A percentile compares a stretch with the other conserved stretches of the same genome.
Conservation (phyloP, 2,329 filamentous ascomycete genomes). For the Fulvia fulva region DNA sequence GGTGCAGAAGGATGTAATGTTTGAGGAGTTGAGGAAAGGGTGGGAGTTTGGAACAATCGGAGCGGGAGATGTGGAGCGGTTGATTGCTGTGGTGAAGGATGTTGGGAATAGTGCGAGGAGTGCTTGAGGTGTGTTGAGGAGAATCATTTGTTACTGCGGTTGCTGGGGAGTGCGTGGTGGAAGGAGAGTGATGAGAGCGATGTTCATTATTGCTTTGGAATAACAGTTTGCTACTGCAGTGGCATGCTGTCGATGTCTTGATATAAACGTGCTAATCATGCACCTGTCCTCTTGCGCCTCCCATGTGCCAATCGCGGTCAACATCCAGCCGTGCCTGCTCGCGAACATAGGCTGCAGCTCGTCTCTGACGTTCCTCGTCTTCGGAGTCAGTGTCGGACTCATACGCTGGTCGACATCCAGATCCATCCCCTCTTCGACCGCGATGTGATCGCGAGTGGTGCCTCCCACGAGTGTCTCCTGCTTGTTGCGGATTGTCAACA, state of each 20-base stretch:
- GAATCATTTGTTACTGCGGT: background rate
- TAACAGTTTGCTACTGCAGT: background rate
- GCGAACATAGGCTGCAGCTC: background rate
- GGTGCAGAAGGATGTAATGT: background rate
- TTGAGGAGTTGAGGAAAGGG: background rate
- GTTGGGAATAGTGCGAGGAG: background rate
- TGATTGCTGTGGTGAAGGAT: background rate
- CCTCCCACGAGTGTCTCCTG: background rate
- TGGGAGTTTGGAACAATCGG: background rate
- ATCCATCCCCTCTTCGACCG: background rate
- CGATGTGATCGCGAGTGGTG: background rate
- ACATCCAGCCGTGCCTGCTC: background rate
- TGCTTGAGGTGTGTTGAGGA: background rate
- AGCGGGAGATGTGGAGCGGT: background rate
- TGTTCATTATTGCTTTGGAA: too few species aligned
- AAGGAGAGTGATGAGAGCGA: too few species aligned
- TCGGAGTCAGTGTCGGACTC: conserved; percentile 1
- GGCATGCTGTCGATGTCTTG: background rate
- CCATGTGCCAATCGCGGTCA: background rate
- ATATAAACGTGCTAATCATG: background rate
- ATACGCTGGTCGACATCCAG: background rate
- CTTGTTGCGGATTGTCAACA: background rate
- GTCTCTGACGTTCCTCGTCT: background rate
- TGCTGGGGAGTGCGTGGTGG: background rate
- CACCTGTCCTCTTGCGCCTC: background rate